Evolutionary conservation across 345 rosid genomes (phyloP), one percentile per base, ranked within the genome.

Genomic region (Erodium maritimum): DNA sequence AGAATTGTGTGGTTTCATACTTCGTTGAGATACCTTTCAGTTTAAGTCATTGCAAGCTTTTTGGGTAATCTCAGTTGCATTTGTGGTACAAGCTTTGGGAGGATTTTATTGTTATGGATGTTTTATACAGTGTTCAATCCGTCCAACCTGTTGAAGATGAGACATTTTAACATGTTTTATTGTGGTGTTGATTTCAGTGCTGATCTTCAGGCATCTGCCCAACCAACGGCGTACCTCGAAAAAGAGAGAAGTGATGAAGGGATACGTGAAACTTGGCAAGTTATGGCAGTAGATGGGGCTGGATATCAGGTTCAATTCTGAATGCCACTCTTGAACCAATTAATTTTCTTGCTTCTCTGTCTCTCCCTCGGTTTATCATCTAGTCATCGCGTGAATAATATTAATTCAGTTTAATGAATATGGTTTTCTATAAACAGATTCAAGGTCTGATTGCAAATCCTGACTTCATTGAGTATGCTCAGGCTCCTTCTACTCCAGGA

Each of bases 401-500:
- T 22, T 19, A 57, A 2, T 37, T 58, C 18, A 22, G 34, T 19
- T 59, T 59, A 57, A 62, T 46, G 42, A 65, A 57, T 51, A 19
- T 18, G 51, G 50, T 56, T 62, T 60, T 58, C 54, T 74, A 64
- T 68, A 25, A 61, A 54, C 78, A 90, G 96, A 66, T 68, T 65
- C 87, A 71, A 67, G 79, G 58, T 70, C 68, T 62, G 42, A 66
- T 42, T 59, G 65, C 71, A 69, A 58, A 63, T 73, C 71, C 81
- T 70, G 91, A 85, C 68, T 60, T 59, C 54, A 14, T 56, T 5
- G 97, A 82, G 67, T 80, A 80, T 73, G 93, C 95, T 17, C 86
- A 90, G 73, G 99, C 95, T 71, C 95, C 95, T 55, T 75, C 82
- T 60, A 90, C 99, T 65, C 97, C 99, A 67, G 94, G 91, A 65